Percentiles rank a stretch among this genome's conserved stretches.
These are phyloP conservation scores for Hyaloscypha hepaticicola DNA, from an alignment of 495 filamentous ascomycete species.

Conservation along the genomic window DNA sequence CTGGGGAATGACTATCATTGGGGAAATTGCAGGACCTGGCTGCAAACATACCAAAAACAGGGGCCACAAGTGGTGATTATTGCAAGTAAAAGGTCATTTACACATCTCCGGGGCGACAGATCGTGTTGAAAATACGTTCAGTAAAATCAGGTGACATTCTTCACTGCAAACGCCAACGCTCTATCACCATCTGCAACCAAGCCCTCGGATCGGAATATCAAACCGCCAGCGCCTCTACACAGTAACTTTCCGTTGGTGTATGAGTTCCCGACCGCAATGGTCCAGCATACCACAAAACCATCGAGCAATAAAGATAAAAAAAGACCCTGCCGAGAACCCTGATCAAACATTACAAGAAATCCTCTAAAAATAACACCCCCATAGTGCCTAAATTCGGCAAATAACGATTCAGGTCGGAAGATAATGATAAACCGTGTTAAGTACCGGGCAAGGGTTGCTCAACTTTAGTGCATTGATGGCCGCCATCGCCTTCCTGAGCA, in stretches of 20 bases:
- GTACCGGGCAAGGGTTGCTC: not conserved
- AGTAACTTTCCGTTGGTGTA: no score
- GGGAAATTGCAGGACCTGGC: not conserved
- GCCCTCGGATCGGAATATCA: not conserved
- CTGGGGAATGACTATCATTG: not conserved
- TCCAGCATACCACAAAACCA: not conserved
- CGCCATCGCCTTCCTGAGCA: not conserved
- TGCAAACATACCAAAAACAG: not conserved
- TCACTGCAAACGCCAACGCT: not conserved
- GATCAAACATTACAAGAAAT: not conserved
- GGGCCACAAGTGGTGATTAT: not conserved
- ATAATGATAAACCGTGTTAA: not conserved
- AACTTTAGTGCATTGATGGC: not conserved
- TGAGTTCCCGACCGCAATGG: not conserved
- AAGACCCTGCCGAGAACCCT: not conserved
- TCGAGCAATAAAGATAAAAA: not conserved
- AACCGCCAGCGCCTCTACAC: not conserved
- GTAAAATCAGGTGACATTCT: not conserved
- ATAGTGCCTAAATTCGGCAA: not conserved
- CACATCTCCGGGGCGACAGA: not conserved
- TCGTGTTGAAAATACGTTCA: not conserved
- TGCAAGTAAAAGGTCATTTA: no score
- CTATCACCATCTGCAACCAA: not conserved
- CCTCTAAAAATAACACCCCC: not conserved
- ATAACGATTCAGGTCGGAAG: not conserved